Percentiles rank a stretch among this genome's conserved stretches.
Evolutionary conservation across 352 stramenopile genomes (phyloP).

Genomic region (Globisporangium abappressorium): DNA sequence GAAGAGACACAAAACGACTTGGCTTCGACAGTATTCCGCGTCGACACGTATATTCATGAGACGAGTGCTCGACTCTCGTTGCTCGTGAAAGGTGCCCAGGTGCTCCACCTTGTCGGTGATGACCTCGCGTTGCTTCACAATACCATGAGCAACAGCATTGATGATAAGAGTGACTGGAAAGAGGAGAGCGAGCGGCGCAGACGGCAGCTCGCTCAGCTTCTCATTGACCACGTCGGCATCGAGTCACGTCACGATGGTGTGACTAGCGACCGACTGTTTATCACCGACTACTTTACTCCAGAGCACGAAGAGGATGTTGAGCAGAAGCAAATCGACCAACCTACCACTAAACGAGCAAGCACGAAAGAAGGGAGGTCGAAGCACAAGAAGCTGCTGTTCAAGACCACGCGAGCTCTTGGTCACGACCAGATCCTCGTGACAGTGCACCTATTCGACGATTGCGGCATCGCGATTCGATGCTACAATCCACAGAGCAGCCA

Average conservation of each 20-base stretch:
- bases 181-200: slow-evolving; percentile 14
- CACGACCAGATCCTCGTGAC: slow-evolving; percentile 38
- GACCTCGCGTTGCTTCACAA: slow-evolving; percentile 12
- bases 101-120: slow-evolving; percentile 45
- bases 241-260: slow-evolving; percentile 48
- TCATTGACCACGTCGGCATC: slow-evolving; percentile 58
- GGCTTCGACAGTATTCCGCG: slow-evolving; percentile 27
- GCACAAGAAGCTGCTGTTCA: slow-evolving; percentile 29
- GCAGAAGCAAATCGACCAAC: background rate
- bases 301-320: background rate
- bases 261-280: slow-evolving; percentile 36
- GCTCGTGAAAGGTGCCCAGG: slow-evolving; percentile 34
- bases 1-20: background rate
- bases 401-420: slow-evolving; percentile 38
- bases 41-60: slow-evolving; percentile 61
- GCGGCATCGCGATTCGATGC: slow-evolving; percentile 24
- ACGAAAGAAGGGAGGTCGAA: background rate
- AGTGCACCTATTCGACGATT: slow-evolving; percentile 19
- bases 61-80: slow-evolving; percentile 49
- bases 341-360: background rate
- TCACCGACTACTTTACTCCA: slow-evolving; percentile 37
- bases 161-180: background rate
- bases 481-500: slow-evolving; percentile 52
- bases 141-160: no score
- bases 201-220: slow-evolving; percentile 29